Evolutionary conservation across 257 asterid species (phyloP).

Genomic region (Nicotiana obtusifolia): DNA sequence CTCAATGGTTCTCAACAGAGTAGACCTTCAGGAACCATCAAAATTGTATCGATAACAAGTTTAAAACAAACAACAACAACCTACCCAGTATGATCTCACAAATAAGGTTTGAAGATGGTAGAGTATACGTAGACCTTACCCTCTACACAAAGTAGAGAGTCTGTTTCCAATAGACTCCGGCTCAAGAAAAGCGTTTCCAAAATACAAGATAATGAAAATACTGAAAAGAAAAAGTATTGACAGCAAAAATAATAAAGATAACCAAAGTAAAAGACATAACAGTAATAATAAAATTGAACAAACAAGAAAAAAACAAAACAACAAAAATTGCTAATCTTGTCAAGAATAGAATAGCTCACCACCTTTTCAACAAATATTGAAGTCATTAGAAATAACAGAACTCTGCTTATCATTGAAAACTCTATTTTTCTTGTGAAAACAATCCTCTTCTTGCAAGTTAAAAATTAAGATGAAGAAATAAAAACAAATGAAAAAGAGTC

Average conservation of each 20-base stretch:
- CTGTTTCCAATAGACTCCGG: too few species aligned
- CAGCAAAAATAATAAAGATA: too few species aligned
- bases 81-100: too few species aligned
- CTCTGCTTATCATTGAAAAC: background rate
- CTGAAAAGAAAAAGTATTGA: too few species aligned
- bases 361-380: background rate
- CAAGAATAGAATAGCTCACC: background rate
- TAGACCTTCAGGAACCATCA: background rate
- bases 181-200: too few species aligned
- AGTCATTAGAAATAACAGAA: background rate
- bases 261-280: too few species aligned
- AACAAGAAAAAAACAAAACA: too few species aligned
- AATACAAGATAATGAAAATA: too few species aligned
- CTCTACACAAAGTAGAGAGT: too few species aligned
- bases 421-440: background rate
- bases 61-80: background rate
- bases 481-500: background rate
- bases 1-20: background rate
- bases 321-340: background rate
- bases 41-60: background rate
- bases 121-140: too few species aligned
- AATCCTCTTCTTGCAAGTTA: background rate
- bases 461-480: background rate
- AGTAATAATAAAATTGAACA: too few species aligned
- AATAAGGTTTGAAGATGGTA: too few species aligned